Percentiles rank a stretch among this genome's conserved stretches.
These are phyloP conservation scores for Nicotiana rustica DNA, from an alignment of 305 asterid species.

Conservation along the genomic window DNA sequence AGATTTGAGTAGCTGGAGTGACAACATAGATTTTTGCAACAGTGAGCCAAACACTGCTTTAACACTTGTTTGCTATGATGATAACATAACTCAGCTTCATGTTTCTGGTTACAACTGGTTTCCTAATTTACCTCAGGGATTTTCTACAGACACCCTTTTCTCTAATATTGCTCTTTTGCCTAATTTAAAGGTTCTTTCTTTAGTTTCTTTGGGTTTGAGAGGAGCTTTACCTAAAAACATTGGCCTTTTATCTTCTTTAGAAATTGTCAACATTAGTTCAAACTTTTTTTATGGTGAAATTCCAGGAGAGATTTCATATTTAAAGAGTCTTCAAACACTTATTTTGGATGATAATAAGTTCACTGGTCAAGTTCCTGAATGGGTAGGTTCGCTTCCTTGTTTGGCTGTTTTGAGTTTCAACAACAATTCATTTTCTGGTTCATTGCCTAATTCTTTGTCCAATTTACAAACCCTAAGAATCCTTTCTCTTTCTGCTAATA, in stretches of 20 bases:
- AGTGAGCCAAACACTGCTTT: conserved; percentile 58
- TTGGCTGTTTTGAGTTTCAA: conserved; percentile 70
- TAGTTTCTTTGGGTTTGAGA: conserved; percentile 72
- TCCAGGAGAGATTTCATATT: conserved; percentile 60
- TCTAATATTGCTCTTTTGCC: conserved; percentile 68
- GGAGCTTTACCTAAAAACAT: conserved; percentile 71
- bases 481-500: conserved; percentile 62
- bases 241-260: conserved; percentile 61
- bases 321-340: conserved; percentile 71
- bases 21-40: conserved; percentile 67
- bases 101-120: conserved; percentile 55
- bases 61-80: conserved; percentile 81
- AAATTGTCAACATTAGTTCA: conserved; percentile 74
- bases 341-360: conserved; percentile 70
- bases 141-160: conserved; percentile 60
- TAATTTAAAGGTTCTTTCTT: conserved; percentile 70
- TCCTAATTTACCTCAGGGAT: conserved; percentile 52
- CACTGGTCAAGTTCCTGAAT: conserved; percentile 63
- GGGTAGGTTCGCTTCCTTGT: conserved; percentile 56
- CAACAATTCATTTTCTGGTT: conserved; percentile 73
- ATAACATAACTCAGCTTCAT: conserved; percentile 79
- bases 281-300: conserved; percentile 66
- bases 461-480: conserved; percentile 57
- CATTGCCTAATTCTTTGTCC: conserved; percentile 58
- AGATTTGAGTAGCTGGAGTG: conserved; percentile 57